phyloP scores from a whole-genome alignment of 2,329 filamentous ascomycete species.

The Aspergillus fumigatiaffinis region DNA sequence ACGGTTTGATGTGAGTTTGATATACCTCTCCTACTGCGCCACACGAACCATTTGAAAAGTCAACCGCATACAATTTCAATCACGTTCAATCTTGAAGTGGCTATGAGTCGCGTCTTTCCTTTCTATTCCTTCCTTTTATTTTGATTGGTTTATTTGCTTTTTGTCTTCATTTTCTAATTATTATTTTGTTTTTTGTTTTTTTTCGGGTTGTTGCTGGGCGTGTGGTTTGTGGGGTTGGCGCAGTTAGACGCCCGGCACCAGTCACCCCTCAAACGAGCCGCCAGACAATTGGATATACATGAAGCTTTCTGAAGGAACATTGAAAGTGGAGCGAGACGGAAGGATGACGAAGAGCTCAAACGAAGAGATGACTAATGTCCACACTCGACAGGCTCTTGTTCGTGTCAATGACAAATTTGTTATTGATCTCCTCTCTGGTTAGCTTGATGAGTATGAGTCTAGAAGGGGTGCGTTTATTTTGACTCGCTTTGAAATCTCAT shows the following conservation, averaged over 20 bases:
- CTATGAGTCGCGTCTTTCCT: not conserved
- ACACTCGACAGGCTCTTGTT: conserved; percentile 49
- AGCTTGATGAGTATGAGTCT: conserved; percentile 57
- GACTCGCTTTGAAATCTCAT: not conserved
- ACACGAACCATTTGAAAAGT: conserved; percentile 13
- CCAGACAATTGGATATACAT: not conserved
- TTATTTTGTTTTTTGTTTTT: not conserved
- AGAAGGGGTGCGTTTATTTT: conserved; percentile 43
- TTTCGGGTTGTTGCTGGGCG: not conserved
- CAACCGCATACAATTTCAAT: conserved; percentile 29
- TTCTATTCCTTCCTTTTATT: not conserved
- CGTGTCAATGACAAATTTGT: conserved; percentile 57
- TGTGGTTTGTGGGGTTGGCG: not conserved
- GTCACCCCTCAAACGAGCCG: not conserved
- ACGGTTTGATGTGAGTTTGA: conserved; percentile 36
- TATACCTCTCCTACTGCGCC: conserved; percentile 19
- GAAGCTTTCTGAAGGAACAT: not conserved
- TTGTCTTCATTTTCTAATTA: not conserved
- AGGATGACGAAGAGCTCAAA: not conserved
- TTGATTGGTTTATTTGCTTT: not conserved
- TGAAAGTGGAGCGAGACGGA: not conserved
- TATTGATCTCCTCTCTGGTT: conserved; percentile 58
- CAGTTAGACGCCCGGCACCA: not conserved
- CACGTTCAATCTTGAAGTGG: conserved; percentile 29
- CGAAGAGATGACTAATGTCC: conserved; percentile 10